Base-by-base conservation (phyloP, 805 yeast genomes). In the Wickerhamia fluorescens region DNA sequence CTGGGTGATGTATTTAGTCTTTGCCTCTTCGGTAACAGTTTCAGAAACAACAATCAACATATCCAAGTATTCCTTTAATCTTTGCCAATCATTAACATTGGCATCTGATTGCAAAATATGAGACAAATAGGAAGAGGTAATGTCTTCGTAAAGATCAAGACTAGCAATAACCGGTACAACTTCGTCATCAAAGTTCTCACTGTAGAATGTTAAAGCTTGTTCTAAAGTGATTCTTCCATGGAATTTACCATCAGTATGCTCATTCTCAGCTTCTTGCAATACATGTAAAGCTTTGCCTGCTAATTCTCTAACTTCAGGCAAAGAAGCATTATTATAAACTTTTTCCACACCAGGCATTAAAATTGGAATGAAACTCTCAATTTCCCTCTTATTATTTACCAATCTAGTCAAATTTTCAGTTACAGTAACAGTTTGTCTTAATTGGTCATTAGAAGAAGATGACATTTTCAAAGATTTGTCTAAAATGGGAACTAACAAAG, bases 401-500 rank as follows among this genome's bases (percentile, higher is more conserved):
- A 89, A 71, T 60, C 97, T 77, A 16, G 97, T 89, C 66, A 89
- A 71, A 64, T 89, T 89, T 62, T 89, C 98, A 25, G 92, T 82
- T 36, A 89, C 96, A 37, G 87, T 85, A 41, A 89, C 96, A 5
- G 97, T 84, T 63, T 88, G 96, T 65, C 98, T 84, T 45, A 92
- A 72, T 57, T 89, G 94, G 53, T 89, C 97, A 62, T 92, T 96
- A 12, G 96, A 81, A 4, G 94, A 80, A 1, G 95, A 79, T 22
- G 89, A 74, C 65, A 82, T 75, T 47, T 80, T 81, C 49, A 89
- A 68, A 3, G 97, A 89, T 54, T 88, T 85, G 52, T 77, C 87
- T 47, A 89, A 72, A 42, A 88, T 88, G 26, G 98, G 98, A 25
- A 85, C 96, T 49, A 89, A 68, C 33, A 89, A 61, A 6, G 97